phyloP scores from a whole-genome alignment of 305 asterid species.

The Withania somnifera region DNA sequence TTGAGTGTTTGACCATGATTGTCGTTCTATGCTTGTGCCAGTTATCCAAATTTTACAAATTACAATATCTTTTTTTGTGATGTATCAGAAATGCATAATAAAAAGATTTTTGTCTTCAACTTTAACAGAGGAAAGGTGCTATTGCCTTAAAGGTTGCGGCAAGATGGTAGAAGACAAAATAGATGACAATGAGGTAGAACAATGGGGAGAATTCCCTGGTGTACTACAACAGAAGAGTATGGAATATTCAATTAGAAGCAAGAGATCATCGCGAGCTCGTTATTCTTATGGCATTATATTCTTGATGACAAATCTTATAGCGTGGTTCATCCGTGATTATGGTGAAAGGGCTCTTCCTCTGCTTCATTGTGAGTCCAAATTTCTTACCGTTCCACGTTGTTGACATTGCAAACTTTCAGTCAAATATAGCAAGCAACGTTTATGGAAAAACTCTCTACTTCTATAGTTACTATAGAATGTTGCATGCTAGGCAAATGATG shows the following conservation, averaged over 20 bases:
- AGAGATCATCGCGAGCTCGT: constrained; percentile 51
- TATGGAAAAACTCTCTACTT: neutral
- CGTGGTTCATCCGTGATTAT: constrained; percentile 85
- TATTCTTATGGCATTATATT: constrained; percentile 64
- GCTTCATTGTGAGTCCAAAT: constrained; percentile 53
- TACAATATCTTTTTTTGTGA: neutral
- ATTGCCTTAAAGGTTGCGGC: constrained; percentile 19
- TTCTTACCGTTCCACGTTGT: neutral
- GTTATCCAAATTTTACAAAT: neutral
- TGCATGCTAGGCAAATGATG: neutral
- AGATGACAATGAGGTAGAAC: constrained; percentile 15
- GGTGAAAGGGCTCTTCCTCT: constrained; percentile 50
- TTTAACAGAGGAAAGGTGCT: constrained; percentile 26
- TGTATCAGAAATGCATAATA: too few species aligned
- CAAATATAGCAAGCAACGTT: neutral
- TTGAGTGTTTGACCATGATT: constrained; percentile 3
- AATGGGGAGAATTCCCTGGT: constrained; percentile 5
- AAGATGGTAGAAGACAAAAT: constrained; percentile 15
- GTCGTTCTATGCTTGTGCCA: neutral
- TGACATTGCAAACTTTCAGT: neutral
- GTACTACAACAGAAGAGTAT: constrained; percentile 16
- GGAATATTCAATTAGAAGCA: constrained; percentile 32
- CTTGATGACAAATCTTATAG: constrained; percentile 54
- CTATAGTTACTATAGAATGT: neutral
- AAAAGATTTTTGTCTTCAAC: neutral